Conservation (phyloP, 177 flowering plant genomes). For the Vitis hybrid region DNA sequence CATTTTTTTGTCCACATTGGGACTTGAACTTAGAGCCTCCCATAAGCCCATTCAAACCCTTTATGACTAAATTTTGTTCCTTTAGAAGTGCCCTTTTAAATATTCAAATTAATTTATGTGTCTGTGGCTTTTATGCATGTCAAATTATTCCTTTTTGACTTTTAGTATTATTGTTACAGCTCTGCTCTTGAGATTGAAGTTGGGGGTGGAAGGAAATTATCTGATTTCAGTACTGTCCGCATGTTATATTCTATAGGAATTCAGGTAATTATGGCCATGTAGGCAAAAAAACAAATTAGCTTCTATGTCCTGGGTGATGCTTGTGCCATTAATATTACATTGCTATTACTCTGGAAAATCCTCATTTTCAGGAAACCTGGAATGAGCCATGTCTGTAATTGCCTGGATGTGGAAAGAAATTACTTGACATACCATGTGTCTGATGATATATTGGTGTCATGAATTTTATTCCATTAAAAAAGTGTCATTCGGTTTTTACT, state of each 20-base stretch:
- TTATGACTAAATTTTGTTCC: no score
- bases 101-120: not conserved
- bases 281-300: not conserved
- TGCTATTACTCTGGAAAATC: not conserved
- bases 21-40: no score
- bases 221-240: constrained; percentile 79
- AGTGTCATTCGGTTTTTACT: no score
- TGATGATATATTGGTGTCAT: no score
- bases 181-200: constrained; percentile 81
- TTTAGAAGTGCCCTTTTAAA: no score
- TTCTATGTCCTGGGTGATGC: not conserved
- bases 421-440: not conserved
- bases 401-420: not conserved
- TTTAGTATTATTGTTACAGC: constrained; percentile 44
- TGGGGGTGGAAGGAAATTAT: constrained; percentile 95
- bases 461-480: no score
- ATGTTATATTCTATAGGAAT: constrained; percentile 79
- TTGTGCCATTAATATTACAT: not conserved
- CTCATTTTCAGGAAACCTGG: not conserved
- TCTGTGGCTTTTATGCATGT: not conserved
- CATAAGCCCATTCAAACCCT: no score
- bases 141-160: constrained; percentile 7
- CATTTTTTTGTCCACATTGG: no score
- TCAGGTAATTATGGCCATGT: constrained; percentile 48
- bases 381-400: not conserved